Evolutionary conservation across 495 filamentous ascomycete genomes (phyloP).

Genomic region (Tetracladium marchalianum): DNA sequence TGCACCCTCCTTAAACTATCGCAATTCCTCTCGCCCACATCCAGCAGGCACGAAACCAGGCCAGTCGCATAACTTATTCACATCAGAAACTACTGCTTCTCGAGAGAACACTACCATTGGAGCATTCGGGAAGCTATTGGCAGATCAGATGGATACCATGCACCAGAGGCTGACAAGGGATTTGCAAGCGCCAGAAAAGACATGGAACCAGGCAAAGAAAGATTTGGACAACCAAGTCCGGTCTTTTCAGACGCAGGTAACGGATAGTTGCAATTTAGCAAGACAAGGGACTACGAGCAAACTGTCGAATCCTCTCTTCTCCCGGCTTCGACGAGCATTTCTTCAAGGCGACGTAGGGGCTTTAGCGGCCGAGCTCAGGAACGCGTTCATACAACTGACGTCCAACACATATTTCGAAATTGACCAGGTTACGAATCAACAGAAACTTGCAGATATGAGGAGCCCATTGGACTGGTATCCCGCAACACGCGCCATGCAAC

Average conservation of each 20-base stretch:
- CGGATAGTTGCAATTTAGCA: not conserved
- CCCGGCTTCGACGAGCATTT: slow-evolving; percentile 47
- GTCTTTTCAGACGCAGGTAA: no score
- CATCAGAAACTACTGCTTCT: no score
- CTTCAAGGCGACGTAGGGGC: slow-evolving; percentile 34
- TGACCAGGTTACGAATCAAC: slow-evolving; percentile 39
- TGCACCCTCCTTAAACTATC: no score
- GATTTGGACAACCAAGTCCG: no score
- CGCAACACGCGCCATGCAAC: slow-evolving; percentile 61
- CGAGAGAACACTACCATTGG: not conserved
- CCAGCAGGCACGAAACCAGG: no score
- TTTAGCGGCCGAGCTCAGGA: slow-evolving; percentile 47
- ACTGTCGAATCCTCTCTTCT: slow-evolving; percentile 38
- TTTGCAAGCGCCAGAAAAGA: no score
- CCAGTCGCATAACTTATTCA: no score
- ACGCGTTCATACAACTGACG: slow-evolving; percentile 36
- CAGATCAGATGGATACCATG: not conserved
- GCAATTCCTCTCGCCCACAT: no score
- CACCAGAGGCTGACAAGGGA: no score
- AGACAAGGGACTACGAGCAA: slow-evolving; percentile 2
- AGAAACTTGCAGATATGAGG: slow-evolving; percentile 63
- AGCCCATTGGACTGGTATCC: slow-evolving; percentile 91
- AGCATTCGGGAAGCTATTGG: not conserved
- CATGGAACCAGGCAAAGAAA: no score
- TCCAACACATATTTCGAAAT: slow-evolving; percentile 19